These are phyloP conservation scores for Xeromyces bisporus DNA, from an alignment of 495 filamentous ascomycete genomes.

Conservation along the genomic window DNA sequence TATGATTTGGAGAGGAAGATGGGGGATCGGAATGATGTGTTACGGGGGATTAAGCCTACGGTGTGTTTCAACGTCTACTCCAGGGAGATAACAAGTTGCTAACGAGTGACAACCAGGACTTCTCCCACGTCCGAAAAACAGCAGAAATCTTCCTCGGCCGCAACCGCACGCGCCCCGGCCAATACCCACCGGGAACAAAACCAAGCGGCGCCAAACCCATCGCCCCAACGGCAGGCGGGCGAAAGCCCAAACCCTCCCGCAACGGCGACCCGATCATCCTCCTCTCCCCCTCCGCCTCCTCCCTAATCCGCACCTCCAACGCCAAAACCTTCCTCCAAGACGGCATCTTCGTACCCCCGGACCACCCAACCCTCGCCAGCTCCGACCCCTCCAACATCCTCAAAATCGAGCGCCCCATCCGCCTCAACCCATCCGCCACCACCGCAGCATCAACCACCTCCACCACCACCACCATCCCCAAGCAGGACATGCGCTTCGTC, in stretches of 20 bases:
- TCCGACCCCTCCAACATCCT: conserved; percentile 55
- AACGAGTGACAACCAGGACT: conserved; percentile 44
- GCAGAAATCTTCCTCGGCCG: conserved; percentile 64
- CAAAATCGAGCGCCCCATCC: conserved; percentile 63
- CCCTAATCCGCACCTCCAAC: conserved; percentile 92
- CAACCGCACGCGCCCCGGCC: conserved; percentile 27
- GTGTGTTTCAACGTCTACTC: conserved; percentile 31
- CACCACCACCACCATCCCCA: conserved; percentile 24
- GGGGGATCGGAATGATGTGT: conserved; percentile 77
- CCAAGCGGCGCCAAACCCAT: conserved; percentile 21
- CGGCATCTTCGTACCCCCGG: conserved; percentile 64
- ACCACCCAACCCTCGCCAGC: conserved; percentile 41
- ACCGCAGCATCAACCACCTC: conserved; percentile 11
- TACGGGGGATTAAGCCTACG: conserved; percentile 79
- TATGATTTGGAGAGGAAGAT: conserved; percentile 80
- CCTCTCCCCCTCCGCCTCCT: conserved; percentile 92
- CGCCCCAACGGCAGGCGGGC: conserved; percentile 22
- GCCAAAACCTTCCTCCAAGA: conserved; percentile 87
- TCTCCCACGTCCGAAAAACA: conserved; percentile 81
- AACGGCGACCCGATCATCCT: conserved; percentile 92
- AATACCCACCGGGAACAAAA: conserved; percentile 29
- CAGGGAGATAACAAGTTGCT: conserved; percentile 1
- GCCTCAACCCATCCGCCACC: conserved; percentile 27
- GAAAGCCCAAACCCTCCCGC: conserved; percentile 34
- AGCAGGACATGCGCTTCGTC: conserved; percentile 74